These are phyloP conservation scores for Naganishia antarctica DNA, from an alignment of 768 basidiomycete species.

Conservation along the genomic window DNA sequence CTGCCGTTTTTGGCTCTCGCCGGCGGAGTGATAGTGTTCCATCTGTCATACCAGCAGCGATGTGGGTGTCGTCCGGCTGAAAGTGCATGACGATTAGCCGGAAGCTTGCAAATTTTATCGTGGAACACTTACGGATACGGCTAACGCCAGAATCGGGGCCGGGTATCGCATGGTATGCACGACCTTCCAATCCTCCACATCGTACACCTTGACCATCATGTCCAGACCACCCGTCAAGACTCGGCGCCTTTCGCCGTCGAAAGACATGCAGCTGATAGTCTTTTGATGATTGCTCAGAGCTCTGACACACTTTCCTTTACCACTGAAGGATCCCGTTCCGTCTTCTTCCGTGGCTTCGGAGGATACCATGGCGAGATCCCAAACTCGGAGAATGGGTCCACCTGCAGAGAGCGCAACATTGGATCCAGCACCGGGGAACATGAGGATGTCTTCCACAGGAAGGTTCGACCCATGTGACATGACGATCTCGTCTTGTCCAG, in stretches of 20 bases:
- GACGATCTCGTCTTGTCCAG: slow-evolving; percentile 75
- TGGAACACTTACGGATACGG: slow-evolving; percentile 70
- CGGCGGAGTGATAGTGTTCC: slow-evolving; percentile 95
- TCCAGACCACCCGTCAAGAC: slow-evolving; percentile 87
- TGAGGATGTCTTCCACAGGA: slow-evolving; percentile 87
- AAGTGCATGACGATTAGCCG: slow-evolving; percentile 13
- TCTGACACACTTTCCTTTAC: slow-evolving; percentile 75
- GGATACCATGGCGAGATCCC: slow-evolving; percentile 64
- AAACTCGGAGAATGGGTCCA: slow-evolving; percentile 86
- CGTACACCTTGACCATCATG: slow-evolving; percentile 98
- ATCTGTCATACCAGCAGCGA: slow-evolving; percentile 95
- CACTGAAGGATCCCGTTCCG: slow-evolving; percentile 54
- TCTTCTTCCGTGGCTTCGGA: slow-evolving; percentile 6
- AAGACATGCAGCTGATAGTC: slow-evolving; percentile 82
- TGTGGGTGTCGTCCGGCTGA: slow-evolving; percentile 92
- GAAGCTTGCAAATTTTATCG: not conserved
- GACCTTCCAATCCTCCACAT: slow-evolving; percentile 83
- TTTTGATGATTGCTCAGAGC: slow-evolving; percentile 98
- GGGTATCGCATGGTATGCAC: slow-evolving; percentile 99
- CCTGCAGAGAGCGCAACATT: slow-evolving; percentile 78
- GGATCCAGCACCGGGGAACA: slow-evolving; percentile 73
- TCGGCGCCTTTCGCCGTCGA: slow-evolving; percentile 68
- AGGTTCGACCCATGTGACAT: slow-evolving; percentile 50
- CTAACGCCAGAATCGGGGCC: slow-evolving; percentile 80
- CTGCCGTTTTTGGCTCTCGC: slow-evolving; percentile 70